Base-by-base conservation (phyloP, 148 eudicot species). In the Pharnaceum exiguum region DNA sequence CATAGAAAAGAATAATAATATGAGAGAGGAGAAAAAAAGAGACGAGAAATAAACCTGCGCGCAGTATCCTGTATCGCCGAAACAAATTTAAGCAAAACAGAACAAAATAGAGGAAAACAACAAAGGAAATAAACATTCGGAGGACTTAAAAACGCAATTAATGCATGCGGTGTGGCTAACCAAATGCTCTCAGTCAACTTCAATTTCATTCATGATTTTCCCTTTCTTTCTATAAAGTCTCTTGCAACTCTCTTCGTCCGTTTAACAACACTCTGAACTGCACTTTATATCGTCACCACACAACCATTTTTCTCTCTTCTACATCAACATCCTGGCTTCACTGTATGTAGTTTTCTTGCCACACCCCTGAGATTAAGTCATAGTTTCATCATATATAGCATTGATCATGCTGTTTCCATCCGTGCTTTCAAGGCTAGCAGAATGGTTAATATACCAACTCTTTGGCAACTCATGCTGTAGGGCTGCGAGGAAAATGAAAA, bases 131-230 rank as follows among this genome's bases (percentile, higher is more conserved):
- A 54, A 54, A 44, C 60, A 52, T 53, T 52, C 10, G 12, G 15
- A 10, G 51, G 53, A 44, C 30, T 51, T 59, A 26, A 30, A 68
- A 42, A 35, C 32, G 62, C 75, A 71, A 69, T 81, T 75, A 83
- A 87, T 79, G 85, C 84, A 72, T 61, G 72, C 70, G 77, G 85
- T 82, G 82, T 77, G 82, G 56, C 67, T 68, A 74, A 76, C 82
- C 76, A 71, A 78, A 71, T 77, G 53, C 70, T 32, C 26, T 31
- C 67, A 87, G 78, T 86, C 82, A 82, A 66, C 48, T 55, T 60
- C 13, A 19, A 36, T 48, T 69, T 49, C 16, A 45, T 21, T 5
- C 24, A 59, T 31, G 25, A 38, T n/a, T 2, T 23, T 31, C 24
- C 49, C 25, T 24, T 10, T 33, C 57, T n/a, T n/a, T 29, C 39